These are phyloP conservation scores for Fusarium oligoseptatum DNA, from an alignment of 2,329 filamentous ascomycete genomes.

Conservation along the genomic window DNA sequence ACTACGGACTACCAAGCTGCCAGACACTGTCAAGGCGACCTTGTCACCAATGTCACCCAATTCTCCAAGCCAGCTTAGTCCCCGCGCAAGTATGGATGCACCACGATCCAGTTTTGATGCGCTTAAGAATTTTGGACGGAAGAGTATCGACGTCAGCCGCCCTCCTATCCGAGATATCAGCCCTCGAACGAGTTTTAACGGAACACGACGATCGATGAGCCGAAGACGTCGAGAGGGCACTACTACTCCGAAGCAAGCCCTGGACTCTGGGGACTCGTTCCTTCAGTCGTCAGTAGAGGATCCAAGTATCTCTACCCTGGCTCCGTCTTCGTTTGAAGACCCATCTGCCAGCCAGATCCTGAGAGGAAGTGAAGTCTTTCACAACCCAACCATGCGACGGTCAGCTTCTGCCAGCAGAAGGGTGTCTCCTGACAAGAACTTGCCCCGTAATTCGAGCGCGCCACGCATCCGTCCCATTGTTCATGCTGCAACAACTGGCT, in stretches of 20 bases:
- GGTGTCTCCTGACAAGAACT: constrained; percentile 23
- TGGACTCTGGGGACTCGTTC: constrained; percentile 75
- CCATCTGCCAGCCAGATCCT: constrained; percentile 93
- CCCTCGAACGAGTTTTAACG: constrained; percentile 74
- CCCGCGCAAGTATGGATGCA: constrained; percentile 67
- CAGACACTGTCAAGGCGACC: constrained; percentile 72
- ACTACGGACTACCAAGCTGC: constrained; percentile 58
- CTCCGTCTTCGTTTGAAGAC: constrained; percentile 79
- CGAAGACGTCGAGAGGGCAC: constrained; percentile 50
- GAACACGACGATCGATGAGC: constrained; percentile 65
- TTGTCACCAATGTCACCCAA: constrained; percentile 62
- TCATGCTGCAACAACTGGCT: constrained; percentile 58
- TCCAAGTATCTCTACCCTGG: constrained; percentile 77
- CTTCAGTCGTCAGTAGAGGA: constrained; percentile 79
- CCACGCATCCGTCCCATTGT: constrained; percentile 25
- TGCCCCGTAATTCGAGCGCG: constrained; percentile 29
- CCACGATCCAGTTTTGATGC: constrained; percentile 67
- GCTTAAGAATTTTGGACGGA: constrained; percentile 60
- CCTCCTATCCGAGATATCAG: constrained; percentile 55
- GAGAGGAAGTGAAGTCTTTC: constrained; percentile 87
- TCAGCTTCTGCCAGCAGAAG: constrained; percentile 57
- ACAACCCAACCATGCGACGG: constrained; percentile 77
- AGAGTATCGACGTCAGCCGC: constrained; percentile 66
- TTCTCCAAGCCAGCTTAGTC: constrained; percentile 60
- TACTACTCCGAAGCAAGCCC: constrained; percentile 53